These are phyloP conservation scores for Lactifluus rugatus DNA, from an alignment of 768 basidiomycete species.

Conservation along the genomic window DNA sequence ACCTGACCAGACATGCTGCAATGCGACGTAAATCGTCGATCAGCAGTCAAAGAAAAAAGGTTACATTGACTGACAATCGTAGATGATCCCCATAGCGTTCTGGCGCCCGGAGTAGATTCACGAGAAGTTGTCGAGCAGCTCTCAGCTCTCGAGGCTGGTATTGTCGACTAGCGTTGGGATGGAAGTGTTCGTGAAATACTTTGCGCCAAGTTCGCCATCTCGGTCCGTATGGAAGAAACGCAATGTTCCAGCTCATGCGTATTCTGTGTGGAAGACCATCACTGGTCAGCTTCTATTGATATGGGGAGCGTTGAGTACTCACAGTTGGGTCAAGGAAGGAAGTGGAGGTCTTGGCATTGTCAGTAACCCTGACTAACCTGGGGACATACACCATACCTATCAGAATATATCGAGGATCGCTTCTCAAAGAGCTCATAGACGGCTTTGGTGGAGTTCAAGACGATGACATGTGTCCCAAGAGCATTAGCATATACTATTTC, in stretches of 20 bases:
- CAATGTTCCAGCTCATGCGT: constrained; percentile 15
- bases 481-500: constrained; percentile 14
- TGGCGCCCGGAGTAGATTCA: constrained; percentile 10
- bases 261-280: not conserved
- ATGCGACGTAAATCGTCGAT: constrained; percentile 3
- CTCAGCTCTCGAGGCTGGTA: constrained; percentile 12
- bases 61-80: constrained; percentile 1
- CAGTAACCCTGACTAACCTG: not conserved
- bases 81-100: constrained; percentile 10
- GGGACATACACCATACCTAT: constrained; percentile 5
- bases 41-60: not conserved
- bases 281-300: not conserved
- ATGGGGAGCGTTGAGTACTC: not conserved
- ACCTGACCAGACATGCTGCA: constrained; percentile 14
- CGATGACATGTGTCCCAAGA: constrained; percentile 13
- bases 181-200: constrained; percentile 13
- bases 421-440: constrained; percentile 18
- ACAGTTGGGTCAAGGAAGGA: constrained; percentile 12
- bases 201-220: constrained; percentile 12
- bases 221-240: constrained; percentile 14
- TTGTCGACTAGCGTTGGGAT: constrained; percentile 5
- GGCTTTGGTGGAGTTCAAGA: constrained; percentile 31
- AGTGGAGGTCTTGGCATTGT: constrained; percentile 6
- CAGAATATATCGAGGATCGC: constrained; percentile 19
- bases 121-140: constrained; percentile 11